Conservation (phyloP, 1,284 basidiomycete genomes). For the Phenoliferia sp. region DNA sequence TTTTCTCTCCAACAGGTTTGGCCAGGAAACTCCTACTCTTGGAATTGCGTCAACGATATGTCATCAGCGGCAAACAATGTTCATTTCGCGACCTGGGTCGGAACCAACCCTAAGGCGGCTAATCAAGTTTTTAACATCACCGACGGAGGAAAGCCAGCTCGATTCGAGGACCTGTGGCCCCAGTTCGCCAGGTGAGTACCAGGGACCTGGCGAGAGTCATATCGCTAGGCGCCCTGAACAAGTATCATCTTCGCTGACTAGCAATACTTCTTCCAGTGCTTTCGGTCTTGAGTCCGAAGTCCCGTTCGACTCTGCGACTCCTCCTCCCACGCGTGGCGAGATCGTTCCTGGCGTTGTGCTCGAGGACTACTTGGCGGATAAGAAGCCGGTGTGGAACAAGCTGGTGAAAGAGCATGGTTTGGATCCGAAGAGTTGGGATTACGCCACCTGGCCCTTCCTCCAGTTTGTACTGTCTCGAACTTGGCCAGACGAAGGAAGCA, state of each 20-base stretch:
- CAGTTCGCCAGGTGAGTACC: slow-evolving; percentile 1
- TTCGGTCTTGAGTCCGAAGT: neutral
- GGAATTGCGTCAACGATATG: neutral
- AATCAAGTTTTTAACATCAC: slow-evolving; percentile 5
- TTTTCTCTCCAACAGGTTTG: too few species aligned
- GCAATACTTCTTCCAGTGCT: too few species aligned
- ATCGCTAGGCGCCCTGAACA: too few species aligned
- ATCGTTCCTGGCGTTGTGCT: neutral
- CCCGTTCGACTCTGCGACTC: neutral
- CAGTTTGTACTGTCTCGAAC: slow-evolving; percentile 4
- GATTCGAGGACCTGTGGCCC: neutral
- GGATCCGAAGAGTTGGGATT: neutral
- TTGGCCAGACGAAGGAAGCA: neutral
- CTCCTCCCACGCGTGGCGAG: neutral
- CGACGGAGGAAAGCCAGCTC: neutral
- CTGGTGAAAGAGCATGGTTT: neutral
- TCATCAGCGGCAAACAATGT: slow-evolving; percentile 3
- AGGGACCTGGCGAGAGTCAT: too few species aligned
- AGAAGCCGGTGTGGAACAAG: neutral
- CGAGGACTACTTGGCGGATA: neutral
- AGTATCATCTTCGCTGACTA: too few species aligned
- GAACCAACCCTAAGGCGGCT: neutral
- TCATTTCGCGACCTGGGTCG: neutral
- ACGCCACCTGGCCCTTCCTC: slow-evolving; percentile 15
- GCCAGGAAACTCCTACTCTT: neutral